Percentiles rank a stretch among this genome's conserved stretches.
phyloP scores from a whole-genome alignment of 495 filamentous ascomycete genomes.

The Penicillium mononematosum region DNA sequence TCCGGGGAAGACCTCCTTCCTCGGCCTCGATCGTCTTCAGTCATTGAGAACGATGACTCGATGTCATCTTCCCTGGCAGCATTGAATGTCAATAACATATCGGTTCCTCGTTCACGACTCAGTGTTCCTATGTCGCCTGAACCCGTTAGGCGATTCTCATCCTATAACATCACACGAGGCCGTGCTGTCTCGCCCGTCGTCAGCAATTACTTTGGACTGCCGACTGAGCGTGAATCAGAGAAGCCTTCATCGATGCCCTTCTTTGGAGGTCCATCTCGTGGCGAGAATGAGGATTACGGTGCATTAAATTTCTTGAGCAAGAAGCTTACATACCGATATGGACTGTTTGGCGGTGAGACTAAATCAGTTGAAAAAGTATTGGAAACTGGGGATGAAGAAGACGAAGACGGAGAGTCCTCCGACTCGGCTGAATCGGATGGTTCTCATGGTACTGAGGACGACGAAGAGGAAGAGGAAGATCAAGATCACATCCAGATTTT shows the following conservation, averaged over 20 bases:
- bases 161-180: constrained; percentile 42
- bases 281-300: constrained; percentile 53
- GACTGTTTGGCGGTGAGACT: constrained; percentile 38
- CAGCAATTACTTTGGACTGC: constrained; percentile 49
- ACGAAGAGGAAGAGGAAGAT: constrained; percentile 45
- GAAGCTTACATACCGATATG: constrained; percentile 45
- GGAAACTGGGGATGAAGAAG: constrained; percentile 39
- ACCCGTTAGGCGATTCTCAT: constrained; percentile 29
- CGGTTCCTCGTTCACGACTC: constrained; percentile 30
- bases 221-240: constrained; percentile 34
- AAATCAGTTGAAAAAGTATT: constrained; percentile 28
- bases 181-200: constrained; percentile 42
- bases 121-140: constrained; percentile 27
- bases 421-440: constrained; percentile 16
- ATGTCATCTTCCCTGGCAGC: constrained; percentile 27
- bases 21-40: constrained; percentile 33
- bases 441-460: constrained; percentile 44
- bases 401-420: constrained; percentile 29
- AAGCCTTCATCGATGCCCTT: constrained; percentile 36
- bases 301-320: constrained; percentile 58
- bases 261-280: constrained; percentile 34
- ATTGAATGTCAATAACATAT: constrained; percentile 36
- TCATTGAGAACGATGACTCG: constrained; percentile 26
- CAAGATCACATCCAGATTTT: constrained; percentile 66
- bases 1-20: constrained; percentile 14